Conservation (phyloP, 306 rosid genomes). For the Prunus campanulata region DNA sequence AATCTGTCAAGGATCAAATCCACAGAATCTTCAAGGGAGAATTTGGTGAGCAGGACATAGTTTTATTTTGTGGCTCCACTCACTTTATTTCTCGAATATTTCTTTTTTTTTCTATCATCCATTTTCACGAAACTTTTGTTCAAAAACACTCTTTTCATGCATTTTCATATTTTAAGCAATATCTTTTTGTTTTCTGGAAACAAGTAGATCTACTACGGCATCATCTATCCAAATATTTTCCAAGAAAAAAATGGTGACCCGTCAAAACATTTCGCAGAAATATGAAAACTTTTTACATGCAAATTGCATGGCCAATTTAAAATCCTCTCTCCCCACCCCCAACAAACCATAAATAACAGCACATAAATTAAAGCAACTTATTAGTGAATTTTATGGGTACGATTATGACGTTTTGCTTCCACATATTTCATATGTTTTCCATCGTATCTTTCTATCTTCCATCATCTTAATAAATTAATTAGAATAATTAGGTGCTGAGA, state of each 20-base stretch:
- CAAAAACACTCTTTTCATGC: neutral
- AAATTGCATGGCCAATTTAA: no score
- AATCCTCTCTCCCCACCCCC: no score
- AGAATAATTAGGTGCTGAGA: neutral
- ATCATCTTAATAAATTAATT: neutral
- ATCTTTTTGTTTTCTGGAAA: neutral
- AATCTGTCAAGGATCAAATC: neutral
- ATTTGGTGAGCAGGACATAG: neutral
- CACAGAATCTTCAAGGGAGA: neutral
- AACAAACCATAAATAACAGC: neutral
- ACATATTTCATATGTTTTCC: neutral
- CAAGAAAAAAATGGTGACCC: no score
- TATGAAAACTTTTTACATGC: no score
- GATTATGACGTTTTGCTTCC: neutral
- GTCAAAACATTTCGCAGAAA: no score
- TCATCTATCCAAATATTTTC: no score
- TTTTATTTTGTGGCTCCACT: conserved; percentile 1
- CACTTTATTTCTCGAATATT: neutral
- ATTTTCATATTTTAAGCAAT: neutral
- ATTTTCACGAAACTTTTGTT: neutral
- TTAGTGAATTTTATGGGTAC: neutral
- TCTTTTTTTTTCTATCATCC: neutral
- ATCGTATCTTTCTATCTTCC: neutral
- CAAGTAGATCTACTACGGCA: no score
- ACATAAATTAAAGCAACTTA: neutral